phyloP scores from a whole-genome alignment of 768 basidiomycete genomes.

The Suillus placidus region DNA sequence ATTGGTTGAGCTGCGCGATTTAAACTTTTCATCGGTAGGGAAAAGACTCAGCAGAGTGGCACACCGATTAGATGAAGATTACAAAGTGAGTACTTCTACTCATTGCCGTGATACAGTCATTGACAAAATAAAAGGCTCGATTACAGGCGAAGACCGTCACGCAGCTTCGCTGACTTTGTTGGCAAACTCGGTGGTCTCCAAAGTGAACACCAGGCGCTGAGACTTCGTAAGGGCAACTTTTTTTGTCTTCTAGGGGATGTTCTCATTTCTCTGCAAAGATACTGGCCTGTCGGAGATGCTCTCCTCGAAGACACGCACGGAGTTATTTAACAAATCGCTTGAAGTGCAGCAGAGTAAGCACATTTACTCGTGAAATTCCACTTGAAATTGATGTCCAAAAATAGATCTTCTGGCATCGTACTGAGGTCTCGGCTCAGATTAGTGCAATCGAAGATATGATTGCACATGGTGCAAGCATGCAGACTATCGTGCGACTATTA shows the following conservation, averaged over 20 bases:
- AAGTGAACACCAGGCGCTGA: conserved; percentile 85
- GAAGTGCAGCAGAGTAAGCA: conserved; percentile 93
- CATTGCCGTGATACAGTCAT: conserved; percentile 9
- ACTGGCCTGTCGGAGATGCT: conserved; percentile 93
- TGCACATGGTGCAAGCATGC: conserved; percentile 82
- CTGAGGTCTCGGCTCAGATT: conserved; percentile 77
- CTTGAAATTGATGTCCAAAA: conserved; percentile 10
- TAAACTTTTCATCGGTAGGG: conserved; percentile 92
- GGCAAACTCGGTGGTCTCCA: conserved; percentile 93
- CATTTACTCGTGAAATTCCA: conserved; percentile 10
- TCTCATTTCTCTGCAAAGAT: conserved; percentile 51
- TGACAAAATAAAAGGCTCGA: conserved; percentile 54
- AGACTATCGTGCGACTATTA: conserved; percentile 74
- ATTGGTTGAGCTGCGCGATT: conserved; percentile 80
- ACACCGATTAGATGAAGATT: conserved; percentile 85
- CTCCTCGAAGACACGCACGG: conserved; percentile 79
- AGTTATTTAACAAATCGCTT: conserved; percentile 87
- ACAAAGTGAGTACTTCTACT: conserved; percentile 59
- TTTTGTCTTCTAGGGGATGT: conserved; percentile 8
- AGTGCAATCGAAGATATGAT: conserved; percentile 90
- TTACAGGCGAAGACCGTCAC: conserved; percentile 89
- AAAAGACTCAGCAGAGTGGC: conserved; percentile 80
- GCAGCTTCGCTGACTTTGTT: conserved; percentile 92
- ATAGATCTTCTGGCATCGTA: conserved; percentile 94
- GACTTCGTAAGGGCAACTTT: conserved; percentile 67